Percentiles rank a stretch among this genome's conserved stretches.
Evolutionary conservation across 805 yeast genomes (phyloP).

Genomic region (Yamadazyma scolyti): DNA sequence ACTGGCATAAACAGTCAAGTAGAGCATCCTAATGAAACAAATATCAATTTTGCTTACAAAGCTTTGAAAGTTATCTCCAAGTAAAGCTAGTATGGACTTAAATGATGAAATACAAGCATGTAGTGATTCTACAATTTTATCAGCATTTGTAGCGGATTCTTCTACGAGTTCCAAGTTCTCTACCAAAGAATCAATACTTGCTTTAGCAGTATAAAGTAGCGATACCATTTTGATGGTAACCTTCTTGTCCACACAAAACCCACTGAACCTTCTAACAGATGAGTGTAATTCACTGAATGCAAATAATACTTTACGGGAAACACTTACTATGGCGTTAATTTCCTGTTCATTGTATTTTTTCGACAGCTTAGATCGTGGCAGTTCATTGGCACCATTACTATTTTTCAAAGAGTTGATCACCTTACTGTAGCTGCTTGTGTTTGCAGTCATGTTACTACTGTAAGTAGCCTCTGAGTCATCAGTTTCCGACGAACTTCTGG

Average conservation of each 20-base stretch:
- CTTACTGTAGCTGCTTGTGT: not conserved
- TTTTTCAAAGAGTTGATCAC: conserved; percentile 1
- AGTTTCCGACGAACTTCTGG: conserved; percentile 6
- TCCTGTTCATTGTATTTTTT: conserved; percentile 10
- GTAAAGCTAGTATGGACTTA: conserved; percentile 44
- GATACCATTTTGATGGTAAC: conserved; percentile 53
- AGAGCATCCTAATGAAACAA: conserved; percentile 60
- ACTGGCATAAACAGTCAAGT: conserved; percentile 58
- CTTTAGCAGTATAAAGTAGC: conserved; percentile 47
- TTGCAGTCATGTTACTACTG: not conserved
- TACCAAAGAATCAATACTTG: conserved; percentile 54
- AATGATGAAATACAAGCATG: conserved; percentile 42
- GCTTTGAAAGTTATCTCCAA: conserved; percentile 45
- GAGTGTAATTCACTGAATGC: conserved; percentile 64
- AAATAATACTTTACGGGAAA: conserved; percentile 58
- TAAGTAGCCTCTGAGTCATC: conserved; percentile 3
- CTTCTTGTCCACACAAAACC: conserved; percentile 55
- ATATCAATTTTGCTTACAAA: conserved; percentile 59
- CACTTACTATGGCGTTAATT: conserved; percentile 30
- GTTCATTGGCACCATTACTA: conserved; percentile 3
- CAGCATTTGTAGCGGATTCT: conserved; percentile 28
- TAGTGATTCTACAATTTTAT: conserved; percentile 26
- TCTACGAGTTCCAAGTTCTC: conserved; percentile 50
- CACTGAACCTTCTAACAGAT: conserved; percentile 52
- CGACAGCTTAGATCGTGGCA: conserved; percentile 4